Percentiles rank a stretch among this genome's conserved stretches.
These are phyloP conservation scores for Cyanophora paradoxa DNA, from an alignment of 78 protist genomes.

Conservation along the genomic window DNA sequence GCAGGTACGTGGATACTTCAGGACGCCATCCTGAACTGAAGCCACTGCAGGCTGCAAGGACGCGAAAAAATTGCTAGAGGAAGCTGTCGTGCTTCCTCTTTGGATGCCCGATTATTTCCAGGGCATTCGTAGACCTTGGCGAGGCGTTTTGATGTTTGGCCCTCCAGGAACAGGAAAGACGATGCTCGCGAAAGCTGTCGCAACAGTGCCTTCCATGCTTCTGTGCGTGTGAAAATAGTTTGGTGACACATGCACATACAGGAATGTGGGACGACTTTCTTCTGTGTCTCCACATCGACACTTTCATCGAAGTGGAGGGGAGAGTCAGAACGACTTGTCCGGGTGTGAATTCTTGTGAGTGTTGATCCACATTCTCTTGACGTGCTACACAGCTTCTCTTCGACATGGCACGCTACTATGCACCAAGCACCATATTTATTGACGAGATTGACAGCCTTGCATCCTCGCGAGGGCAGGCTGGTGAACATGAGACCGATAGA, in stretches of 20 bases:
- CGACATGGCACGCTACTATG: constrained; percentile 75
- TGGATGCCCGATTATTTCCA: constrained; percentile 66
- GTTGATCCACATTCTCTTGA: too few species aligned
- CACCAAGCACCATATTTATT: constrained; percentile 75
- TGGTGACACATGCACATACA: too few species aligned
- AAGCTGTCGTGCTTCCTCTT: constrained; percentile 66
- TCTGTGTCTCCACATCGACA: neutral
- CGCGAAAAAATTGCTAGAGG: constrained; percentile 74
- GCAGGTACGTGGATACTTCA: constrained; percentile 56
- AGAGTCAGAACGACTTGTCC: too few species aligned
- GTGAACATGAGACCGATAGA: constrained; percentile 27
- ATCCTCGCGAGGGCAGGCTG: constrained; percentile 4
- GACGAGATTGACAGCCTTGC: constrained; percentile 67
- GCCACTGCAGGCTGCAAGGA: neutral
- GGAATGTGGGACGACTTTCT: too few species aligned
- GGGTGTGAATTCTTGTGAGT: too few species aligned
- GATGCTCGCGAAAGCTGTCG: neutral
- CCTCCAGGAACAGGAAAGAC: constrained; percentile 35
- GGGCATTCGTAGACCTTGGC: constrained; percentile 74
- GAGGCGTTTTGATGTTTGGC: constrained; percentile 79
- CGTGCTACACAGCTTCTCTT: constrained; percentile 34
- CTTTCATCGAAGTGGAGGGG: too few species aligned
- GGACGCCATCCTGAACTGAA: neutral
- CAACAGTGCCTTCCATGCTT: too few species aligned
- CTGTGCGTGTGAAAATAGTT: too few species aligned